Conservation (phyloP, 2,329 filamentous ascomycete species). For the Colletotrichum salicis region DNA sequence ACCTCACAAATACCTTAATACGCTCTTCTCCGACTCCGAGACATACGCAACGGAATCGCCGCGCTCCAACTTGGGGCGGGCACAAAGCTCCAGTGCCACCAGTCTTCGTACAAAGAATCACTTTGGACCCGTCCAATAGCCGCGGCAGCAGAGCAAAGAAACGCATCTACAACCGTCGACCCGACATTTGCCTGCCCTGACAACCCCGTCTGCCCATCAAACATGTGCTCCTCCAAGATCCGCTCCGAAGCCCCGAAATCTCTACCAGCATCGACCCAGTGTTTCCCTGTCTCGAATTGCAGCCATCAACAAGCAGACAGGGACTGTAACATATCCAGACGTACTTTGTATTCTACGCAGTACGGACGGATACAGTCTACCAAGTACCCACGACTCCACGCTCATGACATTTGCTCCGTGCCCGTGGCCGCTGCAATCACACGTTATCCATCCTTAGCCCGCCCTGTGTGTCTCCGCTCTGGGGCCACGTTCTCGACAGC, state of each 20-base stretch:
- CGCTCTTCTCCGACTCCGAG: neutral
- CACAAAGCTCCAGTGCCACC: conserved; percentile 11
- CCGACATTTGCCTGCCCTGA: conserved; percentile 23
- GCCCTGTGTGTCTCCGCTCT: conserved; percentile 26
- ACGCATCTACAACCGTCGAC: neutral
- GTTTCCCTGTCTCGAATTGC: conserved; percentile 20
- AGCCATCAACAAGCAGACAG: conserved; percentile 27
- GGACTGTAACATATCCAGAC: conserved; percentile 7
- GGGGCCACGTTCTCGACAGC: conserved; percentile 35
- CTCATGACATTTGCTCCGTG: conserved; percentile 33
- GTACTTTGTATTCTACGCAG: too few species aligned
- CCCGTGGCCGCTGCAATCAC: conserved; percentile 32
- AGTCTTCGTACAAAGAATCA: neutral
- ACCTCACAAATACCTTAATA: neutral
- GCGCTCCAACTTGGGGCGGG: conserved; percentile 5
- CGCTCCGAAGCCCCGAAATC: conserved; percentile 23
- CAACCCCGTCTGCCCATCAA: conserved; percentile 17
- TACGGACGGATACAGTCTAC: neutral
- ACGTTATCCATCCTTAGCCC: conserved; percentile 27
- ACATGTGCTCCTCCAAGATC: conserved; percentile 28
- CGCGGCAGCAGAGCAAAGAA: conserved; percentile 9
- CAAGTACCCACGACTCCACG: conserved; percentile 18
- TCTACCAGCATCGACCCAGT: conserved; percentile 23
- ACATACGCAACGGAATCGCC: conserved; percentile 1
- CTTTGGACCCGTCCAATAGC: conserved; percentile 10